Percentiles rank a stretch among this genome's conserved stretches.
These are phyloP conservation scores for Barbarea vulgaris DNA, from an alignment of 345 rosid species.

Conservation along the genomic window DNA sequence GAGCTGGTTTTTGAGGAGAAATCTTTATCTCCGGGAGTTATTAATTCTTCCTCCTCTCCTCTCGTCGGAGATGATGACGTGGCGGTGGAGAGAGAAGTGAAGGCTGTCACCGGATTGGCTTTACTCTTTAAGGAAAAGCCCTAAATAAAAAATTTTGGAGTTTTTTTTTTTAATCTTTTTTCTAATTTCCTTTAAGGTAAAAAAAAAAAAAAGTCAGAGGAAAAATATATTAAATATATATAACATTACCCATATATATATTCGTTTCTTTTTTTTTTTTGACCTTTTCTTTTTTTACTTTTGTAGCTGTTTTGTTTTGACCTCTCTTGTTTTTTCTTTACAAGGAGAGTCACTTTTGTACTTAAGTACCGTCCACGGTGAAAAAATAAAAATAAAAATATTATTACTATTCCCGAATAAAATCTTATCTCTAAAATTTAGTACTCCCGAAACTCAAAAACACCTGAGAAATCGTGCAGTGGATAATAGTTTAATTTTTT, in stretches of 20 bases:
- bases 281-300: neutral
- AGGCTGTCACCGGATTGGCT: conserved; percentile 87
- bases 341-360: conserved; percentile 34
- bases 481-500: neutral
- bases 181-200: conserved; percentile 22
- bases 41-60: conserved; percentile 27
- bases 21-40: conserved; percentile 15
- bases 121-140: conserved; percentile 74
- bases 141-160: conserved; percentile 54
- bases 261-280: neutral
- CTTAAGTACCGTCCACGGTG: conserved; percentile 34
- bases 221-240: conserved; percentile 21
- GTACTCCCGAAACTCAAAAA: conserved; percentile 31
- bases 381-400: conserved; percentile 11
- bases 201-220: conserved; percentile 19
- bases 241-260: conserved; percentile 36
- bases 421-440: conserved; percentile 26
- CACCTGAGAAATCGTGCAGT: conserved; percentile 42
- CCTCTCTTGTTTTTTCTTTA: conserved; percentile 30
- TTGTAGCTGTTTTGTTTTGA: conserved; percentile 23
- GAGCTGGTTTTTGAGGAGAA: conserved; percentile 70
- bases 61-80: conserved; percentile 31
- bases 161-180: conserved; percentile 6
- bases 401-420: neutral
- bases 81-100: conserved; percentile 58